Base-by-base conservation (phyloP, 371 early-diverging fungal species). In the Aphelidium insulamus region DNA sequence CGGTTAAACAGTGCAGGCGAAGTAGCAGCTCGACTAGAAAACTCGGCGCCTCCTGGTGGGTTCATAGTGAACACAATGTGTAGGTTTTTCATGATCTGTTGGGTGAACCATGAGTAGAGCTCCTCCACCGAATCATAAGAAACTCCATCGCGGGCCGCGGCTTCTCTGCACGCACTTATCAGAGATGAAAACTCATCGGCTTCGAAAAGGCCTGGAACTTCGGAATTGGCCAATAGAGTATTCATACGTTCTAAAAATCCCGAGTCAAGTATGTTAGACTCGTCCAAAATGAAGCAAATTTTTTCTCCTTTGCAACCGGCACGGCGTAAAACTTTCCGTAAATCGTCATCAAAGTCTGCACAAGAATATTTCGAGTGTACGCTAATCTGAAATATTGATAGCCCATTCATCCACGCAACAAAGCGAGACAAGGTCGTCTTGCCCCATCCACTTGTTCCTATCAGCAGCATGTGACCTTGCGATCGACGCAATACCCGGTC, bases 51-150 rank as follows among this genome's bases (percentile, higher is more conserved):
- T 40, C 82, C 80, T 0, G 95, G 95, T 14, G 92, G 92, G 53
- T 95, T 94, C 98, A 97, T 97, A 7, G 97, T 94, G 47, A 97
- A 95, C 5, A 97, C 90, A 12, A 97, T 87, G 50, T 97, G 98
- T 19, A 97, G 55, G 48, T 97, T 95, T 35, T 73, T 67, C 70
- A 77, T 81, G 32, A 95, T 84, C 55, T 92, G 94, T 36, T 77
- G 72, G 16, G 81, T 85, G 58, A 97, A 95, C 94, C 94, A 95
- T 43, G 77, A 75, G 66, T 88, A 85, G 16, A 94, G 64, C 47
- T 97, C 95, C 40, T 97, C 97, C 33, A 63, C 52, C 8, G 88
- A 77, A 44, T 95, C 94, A 12, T 91, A 60, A 74, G 86, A 72
- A 30, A 81, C 46, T 14, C 95, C 98, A 36, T 95, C 91, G 19